Base-by-base conservation (phyloP, 2,329 filamentous ascomycete species). In the Hortaea werneckii region DNA sequence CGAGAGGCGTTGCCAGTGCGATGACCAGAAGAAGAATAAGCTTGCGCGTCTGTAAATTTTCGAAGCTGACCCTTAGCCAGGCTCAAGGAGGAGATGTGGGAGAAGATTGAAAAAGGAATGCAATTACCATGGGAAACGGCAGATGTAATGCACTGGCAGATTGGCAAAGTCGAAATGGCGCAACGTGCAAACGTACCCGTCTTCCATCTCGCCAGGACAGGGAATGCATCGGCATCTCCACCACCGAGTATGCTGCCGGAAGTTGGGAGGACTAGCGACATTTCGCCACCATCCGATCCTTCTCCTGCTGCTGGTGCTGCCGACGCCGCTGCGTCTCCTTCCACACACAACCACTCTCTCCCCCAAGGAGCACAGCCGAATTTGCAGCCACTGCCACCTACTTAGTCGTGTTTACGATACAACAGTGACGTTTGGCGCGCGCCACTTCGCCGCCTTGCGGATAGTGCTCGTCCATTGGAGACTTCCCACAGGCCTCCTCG, bases 31-130 rank as follows among this genome's bases (percentile, higher is more conserved):
- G 64, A 96, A 95, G 71, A 94, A 95, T 69, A 95, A 94, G 70
- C 80, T 96, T 42, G 90, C 90, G 34, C 78, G 89, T 58, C 76
- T 96, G 39, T 96, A 96, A 65, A 89, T 20, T 37, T 37, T 7
- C 30, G 3, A 29, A 30, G 13, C 41, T 26, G 26, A 9, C 13
- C 20, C 43, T 53, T 54, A 45, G 55, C 7, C 63, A 96, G 90
- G 66, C 95, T 95, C 73, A 95, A 95, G 67, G 80, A 86, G 52
- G 88, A 96, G 62, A 96, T 96, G 87, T 98, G 90, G 90, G 82
- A 86, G 49, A 92, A 90, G 60, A 85, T 96, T 20, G 88, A 89
- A 38, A 87, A 92, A 64, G 90, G 96, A 67, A 90, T 98, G 82
- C 82, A 82, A 29, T 83, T 95, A 47, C 92, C 90, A 32, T 96